Base-by-base conservation (phyloP, 2,329 filamentous ascomycete species). In the Pezicula neosporulosa region DNA sequence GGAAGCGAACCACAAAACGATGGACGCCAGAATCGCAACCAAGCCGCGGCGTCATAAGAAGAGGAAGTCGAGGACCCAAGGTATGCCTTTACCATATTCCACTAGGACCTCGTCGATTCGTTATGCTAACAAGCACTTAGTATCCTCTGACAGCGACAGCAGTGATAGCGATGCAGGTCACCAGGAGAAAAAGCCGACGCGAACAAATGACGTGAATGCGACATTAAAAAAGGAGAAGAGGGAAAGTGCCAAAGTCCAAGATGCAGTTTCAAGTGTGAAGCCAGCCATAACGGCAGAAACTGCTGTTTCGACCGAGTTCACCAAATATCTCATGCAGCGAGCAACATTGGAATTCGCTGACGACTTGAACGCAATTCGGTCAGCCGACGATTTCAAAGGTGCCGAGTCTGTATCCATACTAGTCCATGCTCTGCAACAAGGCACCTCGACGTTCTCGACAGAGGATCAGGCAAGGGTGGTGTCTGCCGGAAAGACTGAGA, bases 341-440 rank as follows among this genome's bases (percentile, higher is more conserved):
- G 74, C 83, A 6, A 89, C 87, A 0, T 73, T 76, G 47, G 87
- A 91, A 65, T 83, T 92, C 50, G 82, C 84, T 12, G 85, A 90
- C 58, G 88, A 91, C 65, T 76, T 92, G 36, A 83, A 89, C 70
- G 82, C 83, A 66, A 74, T 90, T 55, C 81, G 87, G 57, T 66
- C 67, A 37, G 85, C 87, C 9, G 80, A 83, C 60, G 88, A 91
- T 68, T 92, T 90, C 70, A 84, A 82, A 63, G 73, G 73, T 52
- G 42, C 21, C 6, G 82, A 83, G 47, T 80, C 80, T 3, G 76
- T 90, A 28, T 74, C 77, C 5, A 77, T 89, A 63, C 76, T 91
- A 39, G 77, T 91, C 33, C 74, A 80, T 60, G 85, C 86, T 3
- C 67, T 91, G 58, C 80, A 82, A 70, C 86, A 90, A 63, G 87